Evolutionary conservation across 495 filamentous ascomycete genomes (phyloP).

Genomic region (Clohesyomyces aquaticus): DNA sequence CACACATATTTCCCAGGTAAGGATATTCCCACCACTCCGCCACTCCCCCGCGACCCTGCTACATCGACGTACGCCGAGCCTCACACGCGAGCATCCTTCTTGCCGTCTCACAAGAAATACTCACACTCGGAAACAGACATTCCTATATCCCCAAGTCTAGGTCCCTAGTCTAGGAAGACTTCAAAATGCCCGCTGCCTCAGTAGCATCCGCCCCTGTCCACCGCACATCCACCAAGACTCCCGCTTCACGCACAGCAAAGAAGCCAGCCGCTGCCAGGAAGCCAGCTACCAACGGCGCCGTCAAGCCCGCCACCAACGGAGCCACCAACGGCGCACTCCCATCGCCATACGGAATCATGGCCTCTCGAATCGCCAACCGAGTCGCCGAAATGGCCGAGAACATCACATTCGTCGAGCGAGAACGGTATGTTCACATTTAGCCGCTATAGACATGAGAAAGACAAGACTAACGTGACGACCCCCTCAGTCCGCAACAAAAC

Average conservation of each 20-base stretch:
- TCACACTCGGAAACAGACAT: neutral
- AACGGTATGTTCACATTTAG: slow-evolving; percentile 33
- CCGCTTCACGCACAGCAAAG: slow-evolving; percentile 26
- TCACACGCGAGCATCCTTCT: slow-evolving; percentile 8
- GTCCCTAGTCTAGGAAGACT: neutral
- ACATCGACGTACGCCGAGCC: slow-evolving; percentile 15
- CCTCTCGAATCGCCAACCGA: slow-evolving; percentile 46
- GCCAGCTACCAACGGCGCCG: slow-evolving; percentile 17
- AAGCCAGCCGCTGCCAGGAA: slow-evolving; percentile 23
- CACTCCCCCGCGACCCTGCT: neutral
- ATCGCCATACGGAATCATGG: slow-evolving; percentile 50
- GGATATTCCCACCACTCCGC: neutral
- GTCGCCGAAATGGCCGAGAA: slow-evolving; percentile 52
- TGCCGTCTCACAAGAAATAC: neutral
- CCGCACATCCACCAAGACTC: slow-evolving; percentile 25
- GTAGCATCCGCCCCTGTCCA: slow-evolving; percentile 30
- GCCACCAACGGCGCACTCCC: slow-evolving; percentile 16
- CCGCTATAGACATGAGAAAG: slow-evolving; percentile 17
- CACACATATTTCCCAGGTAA: too few species aligned
- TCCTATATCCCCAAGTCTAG: neutral
- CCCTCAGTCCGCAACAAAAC: neutral
- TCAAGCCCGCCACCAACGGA: slow-evolving; percentile 27
- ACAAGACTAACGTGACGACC: slow-evolving; percentile 5
- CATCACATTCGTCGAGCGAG: slow-evolving; percentile 50
- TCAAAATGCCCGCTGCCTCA: slow-evolving; percentile 25